phyloP scores from a whole-genome alignment of 139 green algal genomes.

The Chlorella sp. region DNA sequence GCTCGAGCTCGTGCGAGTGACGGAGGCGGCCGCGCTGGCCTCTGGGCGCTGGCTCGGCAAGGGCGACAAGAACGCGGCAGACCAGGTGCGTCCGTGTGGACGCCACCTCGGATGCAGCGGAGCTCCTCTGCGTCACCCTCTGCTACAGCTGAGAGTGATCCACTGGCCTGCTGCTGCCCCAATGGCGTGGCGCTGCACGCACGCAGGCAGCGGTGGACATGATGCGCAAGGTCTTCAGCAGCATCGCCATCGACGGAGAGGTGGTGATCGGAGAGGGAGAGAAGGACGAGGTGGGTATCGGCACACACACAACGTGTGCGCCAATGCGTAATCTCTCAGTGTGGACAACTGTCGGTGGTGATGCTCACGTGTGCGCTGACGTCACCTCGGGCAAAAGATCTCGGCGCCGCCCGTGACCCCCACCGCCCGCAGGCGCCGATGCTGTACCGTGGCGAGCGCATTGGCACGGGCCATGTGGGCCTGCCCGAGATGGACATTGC shows the following conservation, averaged over 20 bases:
- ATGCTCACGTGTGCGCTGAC: no score
- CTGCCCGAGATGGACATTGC: constrained; percentile 73
- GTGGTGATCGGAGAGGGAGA: constrained; percentile 82
- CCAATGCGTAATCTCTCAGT: no score
- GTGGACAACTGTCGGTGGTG: no score
- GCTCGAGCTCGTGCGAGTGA: constrained; percentile 78
- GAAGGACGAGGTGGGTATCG: constrained; percentile 63
- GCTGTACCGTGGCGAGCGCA: constrained; percentile 67
- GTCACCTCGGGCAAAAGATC: no score
- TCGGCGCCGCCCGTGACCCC: no score
- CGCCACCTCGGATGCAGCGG: no score
- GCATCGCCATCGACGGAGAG: constrained; percentile 61
- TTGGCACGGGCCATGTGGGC: constrained; percentile 33
- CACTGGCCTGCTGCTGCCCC: no score
- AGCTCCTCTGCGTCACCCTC: no score
- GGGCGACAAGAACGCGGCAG: constrained; percentile 81
- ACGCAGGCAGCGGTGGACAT: constrained; percentile 71
- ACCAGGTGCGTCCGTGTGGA: constrained; percentile 53
- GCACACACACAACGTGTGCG: no score
- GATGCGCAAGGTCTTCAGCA: constrained; percentile 75
- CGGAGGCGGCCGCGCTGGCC: constrained; percentile 70
- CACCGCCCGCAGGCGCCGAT: constrained; percentile 54
- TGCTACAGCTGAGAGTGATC: no score
- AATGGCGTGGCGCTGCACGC: no score
- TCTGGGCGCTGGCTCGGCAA: constrained; percentile 55